Evolutionary conservation across 805 yeast species (phyloP), one percentile per base, ranked within the genome.

Genomic region (Yamadazyma takamatsuzukensis): DNA sequence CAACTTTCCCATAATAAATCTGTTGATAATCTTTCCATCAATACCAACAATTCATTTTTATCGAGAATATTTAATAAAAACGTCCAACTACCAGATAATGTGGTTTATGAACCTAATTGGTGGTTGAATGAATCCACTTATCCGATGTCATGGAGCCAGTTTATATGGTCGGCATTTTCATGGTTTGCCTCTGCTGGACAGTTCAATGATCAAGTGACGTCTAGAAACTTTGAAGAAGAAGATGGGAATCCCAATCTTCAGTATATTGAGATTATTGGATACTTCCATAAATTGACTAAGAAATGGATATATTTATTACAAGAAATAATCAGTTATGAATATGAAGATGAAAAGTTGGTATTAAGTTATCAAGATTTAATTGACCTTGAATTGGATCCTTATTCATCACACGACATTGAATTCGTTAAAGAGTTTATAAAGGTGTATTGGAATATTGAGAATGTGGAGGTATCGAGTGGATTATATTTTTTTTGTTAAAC

Each of bases 171-270:
- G 33, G 88, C 88, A 1, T 71, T 83, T 37, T 61, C 83, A 14
- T 84, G 93, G 93, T 84, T 90, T 87, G 95, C 95, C 3, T 72
- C 83, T 18, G 90, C 93, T 1, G 95, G 93, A 6, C 83, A 79
- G 38, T 51, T 47, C 5, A 41, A 36, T 26, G 33, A 25, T 18
- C 36, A 29, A 23, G 32, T 21, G n/a, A 10, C 37, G 12, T 7
- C 10, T 10, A 19, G 11, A 8, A 27, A 25, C 19, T 18, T 32
- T 13, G 18, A 22, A 29, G 30, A 18, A 17, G 33, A 27, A 15
- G 34, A 34, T 15, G n/a, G n/a, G n/a, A n/a, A n/a, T n/a, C n/a
- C n/a, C n/a, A 40, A 35, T 6, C 15, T 45, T 14, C 46, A 37
- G 25, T 33, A 38, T 16, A 44, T 64, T 10, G 48, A 50, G 17